Base-by-base conservation (phyloP, 768 basidiomycete genomes). In the Agaricus bisporus region DNA sequence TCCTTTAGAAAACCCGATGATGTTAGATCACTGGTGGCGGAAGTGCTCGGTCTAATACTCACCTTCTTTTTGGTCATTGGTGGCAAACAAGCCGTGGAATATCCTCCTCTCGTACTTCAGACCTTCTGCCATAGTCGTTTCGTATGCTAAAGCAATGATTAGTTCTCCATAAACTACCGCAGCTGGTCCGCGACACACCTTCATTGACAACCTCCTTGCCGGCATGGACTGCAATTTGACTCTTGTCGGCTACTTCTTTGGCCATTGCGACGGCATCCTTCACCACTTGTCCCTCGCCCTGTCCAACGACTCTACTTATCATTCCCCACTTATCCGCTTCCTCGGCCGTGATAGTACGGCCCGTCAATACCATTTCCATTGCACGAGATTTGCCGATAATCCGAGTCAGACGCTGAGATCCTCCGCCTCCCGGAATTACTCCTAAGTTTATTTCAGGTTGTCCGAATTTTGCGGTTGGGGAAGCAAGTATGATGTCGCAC, bases 381-480 rank as follows among this genome's bases (percentile, higher is more conserved):
- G 94, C 80, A 58, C 90, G 82, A 8, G 91, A 91, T 70, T 97
- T 98, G 41, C 95, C 95, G 58, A 98, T 80, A 9, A 86, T 77
- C 57, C 76, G 82, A 12, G 89, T 82, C 50, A 98, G 82, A 41
- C 95, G 87, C 64, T 98, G 95, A 1, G 93, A 91, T 4, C 95
- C 95, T 28, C 95, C 95, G 8, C 88, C 92, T 3, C 95, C 95
- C 14, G 95, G 94, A 64, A 98, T 97, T 56, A 91, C 85, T 49
- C 94, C 95, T 28, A 98, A 78, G 64, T 90, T 94, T 68, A 99
- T 93, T 67, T 98, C 95, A 15, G 95, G 95, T 66, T 97, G 95
- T 15, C 93, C 93, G 60, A 99, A 97, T 61, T 84, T 83, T 15
- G 95, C 95, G 9, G 81, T 91, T 2, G 91, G 88, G 5, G 92